Percentiles rank a stretch among this genome's conserved stretches.
Conservation (phyloP, 2,329 filamentous ascomycete species). For the Calonectria leucothoes region DNA sequence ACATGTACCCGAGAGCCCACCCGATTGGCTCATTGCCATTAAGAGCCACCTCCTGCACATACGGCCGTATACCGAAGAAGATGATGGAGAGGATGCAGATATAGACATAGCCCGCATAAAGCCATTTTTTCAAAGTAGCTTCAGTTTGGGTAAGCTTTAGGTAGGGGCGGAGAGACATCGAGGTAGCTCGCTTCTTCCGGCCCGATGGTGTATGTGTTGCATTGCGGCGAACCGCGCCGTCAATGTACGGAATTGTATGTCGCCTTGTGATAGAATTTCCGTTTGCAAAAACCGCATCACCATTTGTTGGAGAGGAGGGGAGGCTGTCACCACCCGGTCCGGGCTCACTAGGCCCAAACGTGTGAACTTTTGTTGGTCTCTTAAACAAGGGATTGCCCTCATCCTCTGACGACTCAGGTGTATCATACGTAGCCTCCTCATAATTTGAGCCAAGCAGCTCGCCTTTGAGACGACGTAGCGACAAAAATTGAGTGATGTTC, state of each 20-base stretch:
- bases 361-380: slow-evolving; percentile 43
- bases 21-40: slow-evolving; percentile 83
- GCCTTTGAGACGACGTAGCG: slow-evolving; percentile 60
- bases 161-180: slow-evolving; percentile 76
- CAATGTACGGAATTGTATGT: slow-evolving; percentile 65
- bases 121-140: slow-evolving; percentile 81
- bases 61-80: slow-evolving; percentile 76
- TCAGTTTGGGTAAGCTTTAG: slow-evolving; percentile 84
- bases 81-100: slow-evolving; percentile 73
- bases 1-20: slow-evolving; percentile 91
- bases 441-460: slow-evolving; percentile 47
- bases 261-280: slow-evolving; percentile 47
- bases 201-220: slow-evolving; percentile 70
- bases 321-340: slow-evolving; percentile 25
- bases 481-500: slow-evolving; percentile 53
- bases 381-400: slow-evolving; percentile 39
- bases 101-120: slow-evolving; percentile 87
- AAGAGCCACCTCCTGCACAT: slow-evolving; percentile 76
- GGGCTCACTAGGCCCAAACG: slow-evolving; percentile 39
- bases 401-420: slow-evolving; percentile 46
- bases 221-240: slow-evolving; percentile 49
- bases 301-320: slow-evolving; percentile 32
- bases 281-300: slow-evolving; percentile 30
- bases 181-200: slow-evolving; percentile 73
- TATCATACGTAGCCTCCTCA: slow-evolving; percentile 48